A percentile compares a stretch with the other conserved stretches of the same genome.
These are phyloP conservation scores for Penicillium canariense DNA, from an alignment of 495 filamentous ascomycete genomes.

Conservation along the genomic window DNA sequence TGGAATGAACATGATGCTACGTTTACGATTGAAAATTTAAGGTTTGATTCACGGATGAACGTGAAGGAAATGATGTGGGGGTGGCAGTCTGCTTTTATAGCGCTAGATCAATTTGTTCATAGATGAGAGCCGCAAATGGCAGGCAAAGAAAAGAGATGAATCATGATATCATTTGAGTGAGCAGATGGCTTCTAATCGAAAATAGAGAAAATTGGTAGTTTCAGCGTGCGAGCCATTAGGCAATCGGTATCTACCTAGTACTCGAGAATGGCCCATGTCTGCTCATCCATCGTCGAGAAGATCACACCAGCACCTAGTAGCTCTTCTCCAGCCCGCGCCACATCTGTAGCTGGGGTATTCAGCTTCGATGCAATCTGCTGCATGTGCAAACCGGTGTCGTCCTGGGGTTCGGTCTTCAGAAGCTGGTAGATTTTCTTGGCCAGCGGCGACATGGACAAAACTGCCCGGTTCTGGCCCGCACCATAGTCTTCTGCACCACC, in stretches of 20 bases:
- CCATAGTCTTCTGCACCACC: conserved; percentile 38
- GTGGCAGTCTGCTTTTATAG: background rate
- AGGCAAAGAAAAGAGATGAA: conserved; percentile 14
- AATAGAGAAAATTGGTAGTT: background rate
- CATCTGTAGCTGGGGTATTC: conserved; percentile 62
- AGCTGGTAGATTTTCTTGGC: conserved; percentile 68
- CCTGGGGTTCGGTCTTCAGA: conserved; percentile 60
- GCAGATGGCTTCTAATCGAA: conserved; percentile 4
- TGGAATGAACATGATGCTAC: background rate
- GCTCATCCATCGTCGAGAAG: conserved; percentile 88
- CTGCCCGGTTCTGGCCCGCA: conserved; percentile 24
- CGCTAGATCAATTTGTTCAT: conserved; percentile 5
- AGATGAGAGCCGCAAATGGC: background rate
- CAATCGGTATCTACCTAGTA: conserved; percentile 33
- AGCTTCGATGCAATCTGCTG: conserved; percentile 66
- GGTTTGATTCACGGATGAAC: no score
- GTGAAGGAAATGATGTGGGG: no score
- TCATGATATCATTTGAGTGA: conserved; percentile 34
- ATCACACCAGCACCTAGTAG: conserved; percentile 68
- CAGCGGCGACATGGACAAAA: conserved; percentile 50
- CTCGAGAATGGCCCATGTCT: conserved; percentile 72
- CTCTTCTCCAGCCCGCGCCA: conserved; percentile 74
- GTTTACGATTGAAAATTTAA: background rate
- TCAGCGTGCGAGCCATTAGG: background rate
- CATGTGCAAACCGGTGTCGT: conserved; percentile 76